phyloP scores from a whole-genome alignment of 1,284 basidiomycete genomes.

The Cystobasidium slooffiae region DNA sequence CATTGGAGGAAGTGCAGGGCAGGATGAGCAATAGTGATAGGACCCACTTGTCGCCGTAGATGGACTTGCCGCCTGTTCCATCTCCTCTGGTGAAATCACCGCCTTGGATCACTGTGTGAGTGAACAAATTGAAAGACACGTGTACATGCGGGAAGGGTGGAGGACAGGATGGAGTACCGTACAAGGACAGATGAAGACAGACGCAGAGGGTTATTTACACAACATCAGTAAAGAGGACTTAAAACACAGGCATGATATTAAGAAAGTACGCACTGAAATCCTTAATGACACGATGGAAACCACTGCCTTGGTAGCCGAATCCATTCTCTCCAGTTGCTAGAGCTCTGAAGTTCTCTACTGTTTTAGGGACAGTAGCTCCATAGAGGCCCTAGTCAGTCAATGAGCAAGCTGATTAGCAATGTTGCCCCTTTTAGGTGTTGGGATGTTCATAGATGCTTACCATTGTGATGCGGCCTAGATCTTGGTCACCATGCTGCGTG shows the following conservation, averaged over 20 bases:
- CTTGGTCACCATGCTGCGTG: constrained; percentile 65
- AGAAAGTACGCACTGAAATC: constrained; percentile 63
- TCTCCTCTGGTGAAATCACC: constrained; percentile 67
- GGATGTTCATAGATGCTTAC: constrained; percentile 35
- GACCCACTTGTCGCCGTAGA: constrained; percentile 55
- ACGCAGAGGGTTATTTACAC: not conserved
- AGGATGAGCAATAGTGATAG: not conserved
- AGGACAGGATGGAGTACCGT: not conserved
- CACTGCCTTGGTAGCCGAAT: constrained; percentile 74
- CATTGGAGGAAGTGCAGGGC: not conserved
- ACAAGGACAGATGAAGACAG: not conserved
- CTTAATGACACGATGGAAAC: constrained; percentile 66
- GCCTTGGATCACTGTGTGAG: constrained; percentile 57
- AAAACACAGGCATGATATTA: not conserved
- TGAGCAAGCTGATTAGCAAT: not conserved
- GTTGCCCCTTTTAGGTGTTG: constrained; percentile 62
- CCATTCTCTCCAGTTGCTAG: constrained; percentile 74
- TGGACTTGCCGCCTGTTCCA: constrained; percentile 57
- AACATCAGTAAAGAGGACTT: not conserved
- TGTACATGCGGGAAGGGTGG: not conserved
- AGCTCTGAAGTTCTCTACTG: constrained; percentile 72
- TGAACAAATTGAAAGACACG: not conserved
- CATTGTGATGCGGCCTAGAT: constrained; percentile 68
- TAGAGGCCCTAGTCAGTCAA: constrained; percentile 70
- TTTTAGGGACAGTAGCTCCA: constrained; percentile 81